Evolutionary conservation across 1,284 basidiomycete genomes (phyloP).

Genomic region (Takashimella tepidaria): DNA sequence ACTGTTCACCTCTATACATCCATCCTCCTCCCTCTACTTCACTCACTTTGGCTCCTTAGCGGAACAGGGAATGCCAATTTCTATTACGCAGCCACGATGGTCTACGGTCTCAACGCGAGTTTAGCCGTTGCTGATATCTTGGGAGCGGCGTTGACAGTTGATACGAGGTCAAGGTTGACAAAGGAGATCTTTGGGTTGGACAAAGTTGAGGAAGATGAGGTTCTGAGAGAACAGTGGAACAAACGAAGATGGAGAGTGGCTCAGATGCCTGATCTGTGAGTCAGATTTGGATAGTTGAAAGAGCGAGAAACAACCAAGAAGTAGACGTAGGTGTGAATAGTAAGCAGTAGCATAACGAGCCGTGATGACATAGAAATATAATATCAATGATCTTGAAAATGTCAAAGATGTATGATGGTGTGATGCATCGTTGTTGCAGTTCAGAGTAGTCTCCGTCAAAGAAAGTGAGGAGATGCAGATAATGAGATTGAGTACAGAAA

Average conservation of each 20-base stretch:
- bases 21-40: constrained; percentile 82
- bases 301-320: too few relatives aligned
- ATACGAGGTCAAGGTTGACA: constrained; percentile 15
- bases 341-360: too few relatives aligned
- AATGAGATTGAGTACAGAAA: too few relatives aligned
- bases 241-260: background rate
- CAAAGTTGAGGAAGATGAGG: background rate
- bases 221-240: background rate
- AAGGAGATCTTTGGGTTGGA: background rate
- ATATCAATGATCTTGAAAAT: too few relatives aligned
- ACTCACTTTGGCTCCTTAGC: constrained; percentile 84
- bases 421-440: background rate
- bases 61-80: constrained; percentile 98
- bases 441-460: background rate
- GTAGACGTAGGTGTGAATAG: background rate
- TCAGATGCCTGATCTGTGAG: background rate
- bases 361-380: too few relatives aligned
- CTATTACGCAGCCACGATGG: constrained; percentile 91
- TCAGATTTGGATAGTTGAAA: background rate
- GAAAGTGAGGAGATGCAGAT: background rate
- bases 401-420: too few relatives aligned
- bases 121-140: constrained; percentile 74
- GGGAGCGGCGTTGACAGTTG: constrained; percentile 63
- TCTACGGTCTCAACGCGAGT: constrained; percentile 83
- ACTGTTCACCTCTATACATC: constrained; percentile 79